A percentile compares a stretch with the other conserved stretches of the same genome.
Conservation (phyloP, 108 stramenopile species). For the Seminavis robusta region DNA sequence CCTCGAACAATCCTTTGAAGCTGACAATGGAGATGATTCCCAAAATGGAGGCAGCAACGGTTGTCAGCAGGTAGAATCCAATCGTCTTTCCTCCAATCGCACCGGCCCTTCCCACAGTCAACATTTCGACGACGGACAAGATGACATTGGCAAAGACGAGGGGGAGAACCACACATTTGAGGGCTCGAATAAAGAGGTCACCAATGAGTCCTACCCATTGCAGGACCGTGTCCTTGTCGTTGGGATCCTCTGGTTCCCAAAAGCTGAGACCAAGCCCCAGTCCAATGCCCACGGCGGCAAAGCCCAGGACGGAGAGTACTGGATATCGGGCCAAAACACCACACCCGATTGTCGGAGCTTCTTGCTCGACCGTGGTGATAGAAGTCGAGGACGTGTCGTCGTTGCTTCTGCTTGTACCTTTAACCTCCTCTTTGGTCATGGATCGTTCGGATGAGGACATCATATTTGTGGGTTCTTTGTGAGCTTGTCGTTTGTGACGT, state of each 20-base stretch:
- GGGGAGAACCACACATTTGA: conserved; percentile 38
- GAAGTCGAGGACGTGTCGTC: too few relatives aligned
- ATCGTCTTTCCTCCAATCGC: conserved; percentile 36
- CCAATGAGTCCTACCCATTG: conserved; percentile 42
- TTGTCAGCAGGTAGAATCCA: conserved; percentile 34
- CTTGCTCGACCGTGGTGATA: too few relatives aligned
- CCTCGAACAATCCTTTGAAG: conserved; percentile 18
- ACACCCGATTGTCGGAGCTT: conserved; percentile 6
- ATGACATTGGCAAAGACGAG: conserved; percentile 39
- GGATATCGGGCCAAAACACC: conserved; percentile 7
- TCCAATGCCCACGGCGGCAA: conserved; percentile 22
- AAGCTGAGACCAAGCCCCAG: conserved; percentile 27
- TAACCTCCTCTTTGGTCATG: too few relatives aligned
- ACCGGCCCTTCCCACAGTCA: conserved; percentile 32
- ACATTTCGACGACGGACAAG: conserved; percentile 43
- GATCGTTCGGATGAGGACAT: too few relatives aligned
- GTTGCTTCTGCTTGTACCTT: too few relatives aligned
- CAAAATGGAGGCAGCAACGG: conserved; percentile 27
- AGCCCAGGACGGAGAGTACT: conserved; percentile 11
- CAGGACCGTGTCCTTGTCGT: conserved; percentile 16
- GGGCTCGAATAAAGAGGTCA: conserved; percentile 37
- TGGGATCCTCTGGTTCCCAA: conserved; percentile 34
- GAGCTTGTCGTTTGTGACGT: too few relatives aligned
- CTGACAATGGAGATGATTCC: conserved; percentile 20
- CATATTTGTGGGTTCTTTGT: too few relatives aligned